Evolutionary conservation across 345 rosid genomes (phyloP).

Genomic region (Linum tenue): DNA sequence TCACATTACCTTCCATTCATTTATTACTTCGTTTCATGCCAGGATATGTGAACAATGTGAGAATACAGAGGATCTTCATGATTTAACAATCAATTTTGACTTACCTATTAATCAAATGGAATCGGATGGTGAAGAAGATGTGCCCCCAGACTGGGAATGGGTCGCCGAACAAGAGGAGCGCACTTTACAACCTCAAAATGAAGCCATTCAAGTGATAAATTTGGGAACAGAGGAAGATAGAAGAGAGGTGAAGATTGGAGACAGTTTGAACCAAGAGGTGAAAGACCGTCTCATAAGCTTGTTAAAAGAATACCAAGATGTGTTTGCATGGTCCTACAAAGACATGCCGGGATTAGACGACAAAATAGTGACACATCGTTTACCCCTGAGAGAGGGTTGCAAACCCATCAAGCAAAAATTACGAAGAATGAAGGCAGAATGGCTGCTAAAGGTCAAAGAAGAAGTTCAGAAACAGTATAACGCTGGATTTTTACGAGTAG

Average conservation of each 20-base stretch:
- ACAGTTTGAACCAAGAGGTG: no score
- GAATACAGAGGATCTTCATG: not conserved
- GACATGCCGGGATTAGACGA: slow-evolving; percentile 7
- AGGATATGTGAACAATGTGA: not conserved
- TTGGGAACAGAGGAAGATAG: no score
- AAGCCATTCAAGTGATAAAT: no score
- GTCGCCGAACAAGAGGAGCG: no score
- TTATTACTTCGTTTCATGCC: no score
- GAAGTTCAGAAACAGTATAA: slow-evolving; percentile 5
- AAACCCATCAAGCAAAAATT: not conserved
- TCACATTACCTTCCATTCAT: no score
- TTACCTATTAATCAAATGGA: not conserved
- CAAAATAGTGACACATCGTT: not conserved
- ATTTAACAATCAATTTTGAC: not conserved
- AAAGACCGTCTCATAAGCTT: no score
- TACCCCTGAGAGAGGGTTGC: not conserved
- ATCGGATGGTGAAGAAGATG: no score
- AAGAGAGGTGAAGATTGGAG: no score
- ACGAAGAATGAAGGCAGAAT: not conserved
- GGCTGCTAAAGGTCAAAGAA: not conserved
- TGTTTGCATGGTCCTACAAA: slow-evolving; percentile 7
- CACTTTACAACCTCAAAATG: no score
- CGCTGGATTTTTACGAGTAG: not conserved
- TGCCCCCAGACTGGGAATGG: no score
- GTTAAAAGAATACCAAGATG: not conserved